Base-by-base conservation (phyloP, 441 rosid genomes). In the Pelargonium exstipulatum region DNA sequence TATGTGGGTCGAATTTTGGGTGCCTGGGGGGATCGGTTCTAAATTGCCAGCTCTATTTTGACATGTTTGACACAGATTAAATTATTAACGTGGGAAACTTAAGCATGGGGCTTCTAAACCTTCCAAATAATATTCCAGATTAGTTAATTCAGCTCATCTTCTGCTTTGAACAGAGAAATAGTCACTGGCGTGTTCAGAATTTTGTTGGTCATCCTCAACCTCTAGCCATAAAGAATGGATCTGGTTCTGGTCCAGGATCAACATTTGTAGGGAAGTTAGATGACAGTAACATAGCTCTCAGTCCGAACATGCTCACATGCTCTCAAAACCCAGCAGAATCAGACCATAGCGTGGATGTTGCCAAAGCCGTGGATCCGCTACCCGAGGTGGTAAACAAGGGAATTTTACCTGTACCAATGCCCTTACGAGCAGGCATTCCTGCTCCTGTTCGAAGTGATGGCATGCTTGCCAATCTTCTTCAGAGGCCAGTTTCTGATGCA, bases 151-250 rank as follows among this genome's bases (percentile, higher is more conserved):
- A 3, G 37, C 60, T 71, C 22, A 37, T 9, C 7, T 62, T 14
- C 29, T 71, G 26, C 64, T 78, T 81, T 68, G 73, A 78, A 76
- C 86, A 95, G 99, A 88, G 97, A 78, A 95, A 91, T 72, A 90
- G 88, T 82, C 98, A 91, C 69, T 95, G 99, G 99, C 92, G 89
- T 10, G 87, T 74, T 73, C 95, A 86, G 78, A 86, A 79, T 79
- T 81, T 86, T 74, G 82, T 40, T 2, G 83, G 90, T 63, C 91
- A 85, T 35, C 87, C 85, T 1, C 62, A 57, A 20, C 62, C 62
- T 17, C 92, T 83, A 72, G 78, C 85, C 40, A 66, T 83, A 58
- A 89, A 79, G 79, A 90, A 85, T 77, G 97, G 88, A 78, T 55
- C 61, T 55, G 20, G 61, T 55, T 55, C 61, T 55, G 22, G 61